A percentile compares a stretch with the other conserved stretches of the same genome.
Conservation (phyloP, 2,329 filamentous ascomycete species). For the Verticillium tricorpus region DNA sequence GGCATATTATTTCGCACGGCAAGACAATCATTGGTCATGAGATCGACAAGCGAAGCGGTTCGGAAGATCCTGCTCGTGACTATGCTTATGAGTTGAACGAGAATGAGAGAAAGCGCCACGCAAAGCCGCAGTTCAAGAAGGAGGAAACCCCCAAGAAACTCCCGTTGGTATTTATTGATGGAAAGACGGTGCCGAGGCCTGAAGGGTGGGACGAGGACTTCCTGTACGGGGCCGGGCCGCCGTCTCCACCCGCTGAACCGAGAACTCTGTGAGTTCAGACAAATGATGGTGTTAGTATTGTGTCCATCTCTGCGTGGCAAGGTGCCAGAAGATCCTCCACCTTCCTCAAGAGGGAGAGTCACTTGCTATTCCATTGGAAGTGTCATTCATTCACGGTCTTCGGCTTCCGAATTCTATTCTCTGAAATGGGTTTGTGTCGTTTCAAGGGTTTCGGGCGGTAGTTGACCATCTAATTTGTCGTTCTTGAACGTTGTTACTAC, state of each 20-base stretch:
- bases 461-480: no score
- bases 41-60: not conserved
- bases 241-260: not conserved
- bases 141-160: not conserved
- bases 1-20: not conserved
- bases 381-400: no score
- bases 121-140: not conserved
- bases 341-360: no score
- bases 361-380: no score
- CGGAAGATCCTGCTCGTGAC: not conserved
- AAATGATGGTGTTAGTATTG: no score
- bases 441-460: no score
- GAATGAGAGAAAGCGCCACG: not conserved
- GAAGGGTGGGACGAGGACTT: constrained; percentile 1
- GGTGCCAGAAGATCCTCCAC: no score
- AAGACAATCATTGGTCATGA: not conserved
- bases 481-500: no score
- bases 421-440: no score
- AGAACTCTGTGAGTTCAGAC: no score
- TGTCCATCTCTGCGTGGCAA: no score
- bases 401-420: no score
- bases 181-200: not conserved
- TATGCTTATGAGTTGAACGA: not conserved
- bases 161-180: not conserved
- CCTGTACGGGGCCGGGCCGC: not conserved